Conservation (phyloP, 2,329 filamentous ascomycete genomes). For the Monosporascus ibericus region DNA sequence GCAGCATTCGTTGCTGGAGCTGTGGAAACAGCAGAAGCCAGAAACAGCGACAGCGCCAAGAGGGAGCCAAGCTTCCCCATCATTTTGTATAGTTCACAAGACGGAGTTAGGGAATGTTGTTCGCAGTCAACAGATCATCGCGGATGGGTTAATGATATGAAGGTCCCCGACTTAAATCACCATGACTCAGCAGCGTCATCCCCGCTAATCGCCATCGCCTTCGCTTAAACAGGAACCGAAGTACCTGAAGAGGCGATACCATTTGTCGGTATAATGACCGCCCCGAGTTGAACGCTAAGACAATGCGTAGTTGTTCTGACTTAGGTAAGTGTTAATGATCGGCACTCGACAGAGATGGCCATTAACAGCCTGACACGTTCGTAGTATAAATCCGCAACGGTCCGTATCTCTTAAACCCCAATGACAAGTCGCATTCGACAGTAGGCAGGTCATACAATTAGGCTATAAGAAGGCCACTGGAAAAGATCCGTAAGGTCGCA, state of each 20-base stretch:
- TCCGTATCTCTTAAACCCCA: too few relatives aligned
- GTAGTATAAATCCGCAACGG: too few relatives aligned
- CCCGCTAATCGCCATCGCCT: neutral
- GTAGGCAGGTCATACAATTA: too few relatives aligned
- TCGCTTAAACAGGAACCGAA: neutral
- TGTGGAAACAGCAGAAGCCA: neutral
- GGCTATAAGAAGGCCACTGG: too few relatives aligned
- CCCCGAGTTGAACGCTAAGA: neutral
- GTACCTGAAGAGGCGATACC: neutral
- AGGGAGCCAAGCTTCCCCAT: neutral
- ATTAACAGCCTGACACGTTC: too few relatives aligned
- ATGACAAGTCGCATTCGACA: too few relatives aligned
- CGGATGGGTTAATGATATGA: neutral
- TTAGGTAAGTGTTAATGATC: too few relatives aligned
- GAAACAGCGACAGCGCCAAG: neutral
- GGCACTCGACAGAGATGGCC: too few relatives aligned
- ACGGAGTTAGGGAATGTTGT: too few relatives aligned
- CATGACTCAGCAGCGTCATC: neutral
- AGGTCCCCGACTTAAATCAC: neutral
- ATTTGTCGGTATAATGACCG: neutral
- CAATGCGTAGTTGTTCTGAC: too few relatives aligned
- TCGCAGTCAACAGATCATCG: too few relatives aligned
- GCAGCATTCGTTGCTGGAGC: neutral
- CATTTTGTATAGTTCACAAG: neutral
- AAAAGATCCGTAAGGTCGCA: too few relatives aligned